Base-by-base conservation (phyloP, 768 basidiomycete genomes). In the Lentinula aciculospora region DNA sequence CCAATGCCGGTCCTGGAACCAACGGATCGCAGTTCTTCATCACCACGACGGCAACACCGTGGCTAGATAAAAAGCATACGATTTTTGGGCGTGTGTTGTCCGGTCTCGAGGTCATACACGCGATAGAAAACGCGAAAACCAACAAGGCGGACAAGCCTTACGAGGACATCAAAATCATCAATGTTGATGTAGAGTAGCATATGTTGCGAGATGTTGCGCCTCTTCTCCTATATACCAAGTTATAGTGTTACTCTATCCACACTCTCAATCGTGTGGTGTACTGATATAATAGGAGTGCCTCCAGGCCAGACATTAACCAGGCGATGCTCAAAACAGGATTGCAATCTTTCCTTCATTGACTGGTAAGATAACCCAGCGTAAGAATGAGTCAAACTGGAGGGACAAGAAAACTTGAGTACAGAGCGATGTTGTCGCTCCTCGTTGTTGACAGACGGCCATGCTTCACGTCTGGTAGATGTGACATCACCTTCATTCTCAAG, bases 21-120 rank as follows among this genome's bases (percentile, higher is more conserved):
- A 98, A 97, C 67, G 96, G 94, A 0, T 94, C 91, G 2, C 96
- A 98, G 67, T 98, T 98, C 78, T 98, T 98, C 75, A 93, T 98
- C 68, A 98, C 95, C 6, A 97, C 94, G 4, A 94, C 88, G 2
- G 88, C 94, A 8, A 92, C 91, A 8, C 92, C 94, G 6, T 96
- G 93, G 93, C 74, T 96, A 62, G 93, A 96, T 72, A 88, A 83
- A 70, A 93, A 92, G 64, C 88, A 91, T 67, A 96, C 92, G 0
- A 90, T 98, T 63, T 98, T 98, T 64, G 96, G 95, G 1, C 83
- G 94, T 23, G 92, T 92, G 12, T 74, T 88, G 34, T 85, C 86
- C 3, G 95, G 96, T 4, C 74, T 96, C 51, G 95, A 97, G 69
- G 88, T 96, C 27, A 81, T 97, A 3, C 93, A 96, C 44, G 77